These are phyloP conservation scores for Cladosporium sp. DNA, from an alignment of 2,329 filamentous ascomycete genomes.

Conservation along the genomic window DNA sequence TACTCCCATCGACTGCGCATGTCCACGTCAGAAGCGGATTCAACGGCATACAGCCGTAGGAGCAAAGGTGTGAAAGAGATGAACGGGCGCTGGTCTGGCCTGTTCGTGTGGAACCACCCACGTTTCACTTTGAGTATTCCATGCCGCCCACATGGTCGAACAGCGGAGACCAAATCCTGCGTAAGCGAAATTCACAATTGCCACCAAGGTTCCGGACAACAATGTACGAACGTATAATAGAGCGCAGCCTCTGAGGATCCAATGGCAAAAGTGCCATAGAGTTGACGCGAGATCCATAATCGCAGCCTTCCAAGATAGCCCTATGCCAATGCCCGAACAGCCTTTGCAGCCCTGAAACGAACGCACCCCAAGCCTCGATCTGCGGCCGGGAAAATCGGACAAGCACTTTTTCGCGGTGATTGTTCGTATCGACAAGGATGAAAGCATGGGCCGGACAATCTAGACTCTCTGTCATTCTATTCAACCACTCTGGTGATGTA, in stretches of 20 bases:
- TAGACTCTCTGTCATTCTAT: neutral
- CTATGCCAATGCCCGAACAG: neutral
- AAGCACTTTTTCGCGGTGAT: neutral
- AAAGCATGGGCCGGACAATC: neutral
- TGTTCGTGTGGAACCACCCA: slow-evolving; percentile 3
- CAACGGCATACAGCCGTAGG: slow-evolving; percentile 11
- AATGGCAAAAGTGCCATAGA: neutral
- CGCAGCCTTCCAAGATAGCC: neutral
- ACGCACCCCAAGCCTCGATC: slow-evolving; percentile 9
- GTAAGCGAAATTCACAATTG: neutral
- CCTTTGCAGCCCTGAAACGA: neutral
- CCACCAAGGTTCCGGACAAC: neutral
- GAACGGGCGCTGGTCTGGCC: slow-evolving; percentile 9
- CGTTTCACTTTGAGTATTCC: slow-evolving; percentile 10
- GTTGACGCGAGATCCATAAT: no score
- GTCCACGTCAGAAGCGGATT: slow-evolving; percentile 13
- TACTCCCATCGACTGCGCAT: neutral
- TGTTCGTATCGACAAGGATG: neutral
- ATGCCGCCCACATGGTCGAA: neutral
- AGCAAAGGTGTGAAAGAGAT: slow-evolving; percentile 9
- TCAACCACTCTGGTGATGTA: neutral
- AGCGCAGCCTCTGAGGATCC: neutral
- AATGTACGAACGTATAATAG: neutral
- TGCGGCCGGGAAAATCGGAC: neutral
- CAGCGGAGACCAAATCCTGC: neutral